Evolutionary conservation across 768 basidiomycete species (phyloP).

Genomic region (Harrya chromipes): DNA sequence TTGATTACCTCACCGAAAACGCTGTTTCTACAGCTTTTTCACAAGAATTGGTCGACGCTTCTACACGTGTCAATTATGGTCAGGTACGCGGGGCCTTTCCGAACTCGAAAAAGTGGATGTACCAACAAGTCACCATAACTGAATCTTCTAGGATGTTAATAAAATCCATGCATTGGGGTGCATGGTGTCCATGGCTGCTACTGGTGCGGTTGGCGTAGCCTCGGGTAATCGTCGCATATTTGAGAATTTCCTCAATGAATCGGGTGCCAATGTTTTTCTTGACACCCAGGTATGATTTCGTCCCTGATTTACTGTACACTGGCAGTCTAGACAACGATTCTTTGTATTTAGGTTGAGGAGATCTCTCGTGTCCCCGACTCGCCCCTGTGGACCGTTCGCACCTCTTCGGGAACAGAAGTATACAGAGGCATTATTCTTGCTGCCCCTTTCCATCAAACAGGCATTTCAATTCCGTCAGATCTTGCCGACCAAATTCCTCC

Average conservation of each 20-base stretch:
- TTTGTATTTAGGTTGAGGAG: slow-evolving; percentile 43
- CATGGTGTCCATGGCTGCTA: slow-evolving; percentile 65
- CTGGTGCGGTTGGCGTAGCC: slow-evolving; percentile 58
- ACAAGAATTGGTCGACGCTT: slow-evolving; percentile 73
- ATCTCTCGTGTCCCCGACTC: slow-evolving; percentile 47
- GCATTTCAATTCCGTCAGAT: slow-evolving; percentile 49
- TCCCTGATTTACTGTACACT: background rate
- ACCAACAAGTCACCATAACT: background rate
- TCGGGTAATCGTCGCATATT: slow-evolving; percentile 89
- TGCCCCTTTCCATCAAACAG: slow-evolving; percentile 75
- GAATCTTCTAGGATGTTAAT: slow-evolving; percentile 51
- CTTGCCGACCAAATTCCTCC: slow-evolving; percentile 54
- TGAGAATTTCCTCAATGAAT: slow-evolving; percentile 69
- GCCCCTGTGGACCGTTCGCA: slow-evolving; percentile 53
- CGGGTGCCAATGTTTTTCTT: slow-evolving; percentile 66
- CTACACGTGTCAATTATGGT: slow-evolving; percentile 82
- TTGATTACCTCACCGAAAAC: slow-evolving; percentile 52
- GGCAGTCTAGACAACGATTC: background rate
- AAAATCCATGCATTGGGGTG: slow-evolving; percentile 78
- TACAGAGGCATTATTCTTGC: slow-evolving; percentile 84
- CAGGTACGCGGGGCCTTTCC: slow-evolving; percentile 42
- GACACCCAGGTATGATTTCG: slow-evolving; percentile 55
- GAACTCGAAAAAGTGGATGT: background rate
- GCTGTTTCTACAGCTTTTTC: slow-evolving; percentile 59
- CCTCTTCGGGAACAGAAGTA: slow-evolving; percentile 40